Conservation (phyloP, 495 filamentous ascomycete genomes). For the Halenospora varia region DNA sequence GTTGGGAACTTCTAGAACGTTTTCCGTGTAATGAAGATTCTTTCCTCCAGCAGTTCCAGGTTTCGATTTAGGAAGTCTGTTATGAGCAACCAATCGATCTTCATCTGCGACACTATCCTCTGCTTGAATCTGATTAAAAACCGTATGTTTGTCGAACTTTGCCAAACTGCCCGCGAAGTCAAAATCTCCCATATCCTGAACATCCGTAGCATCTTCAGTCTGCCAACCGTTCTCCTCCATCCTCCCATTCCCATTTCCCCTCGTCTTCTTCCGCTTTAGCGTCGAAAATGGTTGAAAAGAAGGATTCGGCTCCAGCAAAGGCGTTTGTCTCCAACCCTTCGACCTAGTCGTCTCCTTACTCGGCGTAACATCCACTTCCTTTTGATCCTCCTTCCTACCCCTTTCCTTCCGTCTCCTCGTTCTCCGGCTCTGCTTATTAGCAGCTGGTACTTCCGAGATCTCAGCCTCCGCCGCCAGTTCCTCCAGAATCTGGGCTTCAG, state of each 20-base stretch:
- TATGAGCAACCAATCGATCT: conserved; percentile 84
- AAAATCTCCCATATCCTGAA: conserved; percentile 92
- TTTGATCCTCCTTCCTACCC: conserved; percentile 4
- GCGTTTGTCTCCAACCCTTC: conserved; percentile 82
- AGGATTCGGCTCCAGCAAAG: conserved; percentile 61
- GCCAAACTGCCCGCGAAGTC: conserved; percentile 84
- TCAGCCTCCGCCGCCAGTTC: conserved; percentile 7
- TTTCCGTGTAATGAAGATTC: conserved; percentile 88
- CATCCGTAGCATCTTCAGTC: conserved; percentile 92
- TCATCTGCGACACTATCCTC: conserved; percentile 86
- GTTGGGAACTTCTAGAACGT: conserved; percentile 64
- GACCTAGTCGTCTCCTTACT: conserved; percentile 15
- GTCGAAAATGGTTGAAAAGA: conserved; percentile 53
- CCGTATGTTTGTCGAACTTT: conserved; percentile 86
- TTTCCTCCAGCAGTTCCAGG: conserved; percentile 79
- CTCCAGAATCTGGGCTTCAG: conserved; percentile 12
- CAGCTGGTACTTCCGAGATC: conserved; percentile 29
- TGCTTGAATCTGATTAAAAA: conserved; percentile 84
- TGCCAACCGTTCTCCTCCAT: conserved; percentile 85
- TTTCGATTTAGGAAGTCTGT: conserved; percentile 60
- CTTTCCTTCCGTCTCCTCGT: conserved; percentile 5
- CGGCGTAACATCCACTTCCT: conserved; percentile 15
- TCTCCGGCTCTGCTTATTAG: conserved; percentile 5
- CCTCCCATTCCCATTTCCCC: conserved; percentile 36
- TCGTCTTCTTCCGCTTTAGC: conserved; percentile 50